Evolutionary conservation across 331 rosid species (phyloP), one percentile per base, ranked within the genome.

Genomic region (Erythrophleum ivorense): DNA sequence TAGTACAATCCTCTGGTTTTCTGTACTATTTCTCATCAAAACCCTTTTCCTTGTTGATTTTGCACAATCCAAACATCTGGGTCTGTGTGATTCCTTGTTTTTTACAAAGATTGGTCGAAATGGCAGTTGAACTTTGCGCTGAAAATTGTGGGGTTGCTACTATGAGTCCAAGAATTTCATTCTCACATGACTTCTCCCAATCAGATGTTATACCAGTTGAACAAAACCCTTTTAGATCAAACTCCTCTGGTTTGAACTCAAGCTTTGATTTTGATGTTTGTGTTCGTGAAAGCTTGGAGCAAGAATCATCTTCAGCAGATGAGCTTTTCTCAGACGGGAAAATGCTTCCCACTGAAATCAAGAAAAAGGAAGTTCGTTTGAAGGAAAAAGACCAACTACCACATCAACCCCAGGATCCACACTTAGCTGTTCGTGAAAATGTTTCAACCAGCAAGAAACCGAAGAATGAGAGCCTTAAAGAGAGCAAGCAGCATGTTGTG

Each of bases 271-370:
- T 94, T 54, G 92, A 94, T 81, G 91, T 94, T 81, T 91, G 93
- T 85, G 91, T 94, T 38, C 84, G 84, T 0, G 90, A 89, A 63
- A 84, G 85, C 73, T 82, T 82, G 62, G 90, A 88, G 36, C 90
- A 79, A 52, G 92, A 92, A 16, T 88, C 98, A 21, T 92, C 93
- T 43, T 88, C 97, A 4, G 98, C 98, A 0, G 98, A 94, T 21
- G 98, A 94, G 75, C 94, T 94, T 79, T 94, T 94, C 92, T 92
- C 89, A 5, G 86, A 85, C 34, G 98, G 98, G 38, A 90, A 88
- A 58, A 83, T 94, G 14, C 86, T 92, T 10, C 94, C 98, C 3
- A 78, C 84, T 55, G 85, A 92, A 81, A 88, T 94, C 86, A 94
- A 92, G 91, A 77, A 79, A 21, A 71, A 46, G 53, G 80, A 77